Evolutionary conservation across 257 asterid genomes (phyloP).

Genomic region (Paraleonurus japonicus): DNA sequence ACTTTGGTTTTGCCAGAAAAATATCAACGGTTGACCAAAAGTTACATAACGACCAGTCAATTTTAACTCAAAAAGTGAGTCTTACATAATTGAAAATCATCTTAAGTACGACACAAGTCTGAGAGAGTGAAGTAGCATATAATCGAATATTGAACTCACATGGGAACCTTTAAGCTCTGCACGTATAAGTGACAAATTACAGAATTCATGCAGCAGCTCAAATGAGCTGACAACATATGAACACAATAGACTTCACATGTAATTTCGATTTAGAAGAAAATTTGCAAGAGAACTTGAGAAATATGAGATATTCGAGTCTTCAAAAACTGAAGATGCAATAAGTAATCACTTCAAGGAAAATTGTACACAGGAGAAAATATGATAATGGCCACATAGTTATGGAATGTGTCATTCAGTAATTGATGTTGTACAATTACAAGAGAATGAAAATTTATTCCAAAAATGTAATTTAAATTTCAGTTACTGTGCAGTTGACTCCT

Average conservation of each 20-base stretch:
- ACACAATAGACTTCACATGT: neutral
- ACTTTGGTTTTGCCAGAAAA: neutral
- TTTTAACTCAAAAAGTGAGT: neutral
- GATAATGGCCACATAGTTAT: neutral
- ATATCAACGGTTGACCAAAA: neutral
- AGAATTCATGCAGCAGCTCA: neutral
- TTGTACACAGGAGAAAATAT: neutral
- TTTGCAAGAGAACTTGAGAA: neutral
- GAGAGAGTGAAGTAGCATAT: neutral
- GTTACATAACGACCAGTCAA: neutral
- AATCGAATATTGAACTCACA: neutral
- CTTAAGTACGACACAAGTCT: neutral
- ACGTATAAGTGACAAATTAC: neutral
- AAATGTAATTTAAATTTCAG: too few relatives aligned
- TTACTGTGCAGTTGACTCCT: constrained; percentile 15
- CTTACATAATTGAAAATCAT: neutral
- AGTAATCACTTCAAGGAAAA: neutral
- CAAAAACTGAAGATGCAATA: neutral
- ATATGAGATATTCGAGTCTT: neutral
- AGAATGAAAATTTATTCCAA: too few relatives aligned
- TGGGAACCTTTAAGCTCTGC: neutral
- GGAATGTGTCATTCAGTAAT: too few relatives aligned
- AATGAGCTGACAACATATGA: neutral
- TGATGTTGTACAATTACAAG: too few relatives aligned
- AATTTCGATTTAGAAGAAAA: neutral